Conservation (phyloP, 768 basidiomycete genomes). For the Phlegmacium glaucopus region DNA sequence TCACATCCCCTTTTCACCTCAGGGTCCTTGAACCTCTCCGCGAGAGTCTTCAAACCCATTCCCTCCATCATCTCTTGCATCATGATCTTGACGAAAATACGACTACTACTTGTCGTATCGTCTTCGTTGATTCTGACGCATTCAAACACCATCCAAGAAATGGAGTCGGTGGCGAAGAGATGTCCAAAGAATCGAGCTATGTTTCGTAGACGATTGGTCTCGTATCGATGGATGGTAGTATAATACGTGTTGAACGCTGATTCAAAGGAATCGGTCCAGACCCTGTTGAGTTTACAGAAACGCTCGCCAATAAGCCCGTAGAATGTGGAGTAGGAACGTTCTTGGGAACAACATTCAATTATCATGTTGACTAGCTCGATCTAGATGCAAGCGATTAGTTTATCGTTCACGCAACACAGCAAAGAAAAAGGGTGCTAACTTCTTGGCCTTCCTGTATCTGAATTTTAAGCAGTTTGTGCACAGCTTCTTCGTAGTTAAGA, state of each 20-base stretch:
- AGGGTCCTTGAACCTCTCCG: constrained; percentile 86
- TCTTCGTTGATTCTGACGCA: constrained; percentile 94
- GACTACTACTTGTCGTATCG: constrained; percentile 91
- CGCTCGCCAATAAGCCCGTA: constrained; percentile 96
- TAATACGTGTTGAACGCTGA: constrained; percentile 87
- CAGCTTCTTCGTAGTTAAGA: constrained; percentile 96
- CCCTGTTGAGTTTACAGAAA: constrained; percentile 92
- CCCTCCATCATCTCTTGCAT: constrained; percentile 94
- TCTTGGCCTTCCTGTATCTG: constrained; percentile 91
- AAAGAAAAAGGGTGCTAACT: constrained; percentile 42
- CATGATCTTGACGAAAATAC: constrained; percentile 97
- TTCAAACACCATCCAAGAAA: constrained; percentile 86
- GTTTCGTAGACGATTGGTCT: constrained; percentile 96
- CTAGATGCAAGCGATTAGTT: constrained; percentile 32
- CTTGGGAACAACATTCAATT: constrained; percentile 99
- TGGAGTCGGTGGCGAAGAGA: constrained; percentile 77
- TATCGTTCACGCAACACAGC: neutral
- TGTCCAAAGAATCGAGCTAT: constrained; percentile 98
- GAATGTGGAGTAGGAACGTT: constrained; percentile 96
- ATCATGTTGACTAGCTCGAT: constrained; percentile 98
- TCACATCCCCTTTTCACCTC: constrained; percentile 70
- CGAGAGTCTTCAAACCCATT: constrained; percentile 85
- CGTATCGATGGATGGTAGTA: constrained; percentile 96
- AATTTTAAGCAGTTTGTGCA: constrained; percentile 95
- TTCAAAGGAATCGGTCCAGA: constrained; percentile 91